Conservation (phyloP, 768 basidiomycete genomes). For the Tylopilus balloui region DNA sequence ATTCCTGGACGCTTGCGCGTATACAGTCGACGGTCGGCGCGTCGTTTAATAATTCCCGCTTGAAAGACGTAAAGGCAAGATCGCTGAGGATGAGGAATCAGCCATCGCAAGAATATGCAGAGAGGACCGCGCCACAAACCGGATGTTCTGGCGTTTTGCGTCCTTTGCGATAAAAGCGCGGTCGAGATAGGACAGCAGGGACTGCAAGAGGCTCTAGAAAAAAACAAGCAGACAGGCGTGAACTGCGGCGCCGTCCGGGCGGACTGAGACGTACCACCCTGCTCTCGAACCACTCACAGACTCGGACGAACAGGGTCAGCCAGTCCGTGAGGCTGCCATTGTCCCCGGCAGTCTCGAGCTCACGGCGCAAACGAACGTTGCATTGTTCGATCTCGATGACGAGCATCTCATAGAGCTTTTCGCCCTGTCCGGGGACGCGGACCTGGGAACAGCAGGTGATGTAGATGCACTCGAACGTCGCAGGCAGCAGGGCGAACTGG, state of each 20-base stretch:
- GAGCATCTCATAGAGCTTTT: conserved; percentile 54
- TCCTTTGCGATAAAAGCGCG: conserved; percentile 52
- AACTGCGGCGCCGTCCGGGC: not conserved
- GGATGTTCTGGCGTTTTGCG: conserved; percentile 37
- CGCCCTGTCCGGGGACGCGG: conserved; percentile 47
- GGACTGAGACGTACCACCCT: conserved; percentile 48
- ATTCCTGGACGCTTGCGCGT: conserved; percentile 41
- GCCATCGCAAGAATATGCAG: not conserved
- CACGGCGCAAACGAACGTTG: conserved; percentile 36
- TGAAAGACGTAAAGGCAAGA: conserved; percentile 55
- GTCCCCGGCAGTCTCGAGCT: conserved; percentile 30
- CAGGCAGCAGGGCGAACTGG: conserved; percentile 32
- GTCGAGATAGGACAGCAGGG: conserved; percentile 68
- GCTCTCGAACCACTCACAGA: conserved; percentile 60
- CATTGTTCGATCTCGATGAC: conserved; percentile 58
- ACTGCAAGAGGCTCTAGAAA: conserved; percentile 54
- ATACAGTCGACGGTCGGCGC: conserved; percentile 41
- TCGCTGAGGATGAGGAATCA: conserved; percentile 33
- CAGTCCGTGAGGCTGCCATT: conserved; percentile 41
- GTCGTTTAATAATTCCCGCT: conserved; percentile 47
- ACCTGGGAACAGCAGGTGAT: conserved; percentile 54
- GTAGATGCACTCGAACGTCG: conserved; percentile 57
- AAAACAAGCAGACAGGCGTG: not conserved
- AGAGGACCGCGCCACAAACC: conserved; percentile 33
- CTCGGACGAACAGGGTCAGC: conserved; percentile 51